Evolutionary conservation across 2,329 filamentous ascomycete genomes (phyloP), one percentile per base, ranked within the genome.

Genomic region (Cytospora piceae): DNA sequence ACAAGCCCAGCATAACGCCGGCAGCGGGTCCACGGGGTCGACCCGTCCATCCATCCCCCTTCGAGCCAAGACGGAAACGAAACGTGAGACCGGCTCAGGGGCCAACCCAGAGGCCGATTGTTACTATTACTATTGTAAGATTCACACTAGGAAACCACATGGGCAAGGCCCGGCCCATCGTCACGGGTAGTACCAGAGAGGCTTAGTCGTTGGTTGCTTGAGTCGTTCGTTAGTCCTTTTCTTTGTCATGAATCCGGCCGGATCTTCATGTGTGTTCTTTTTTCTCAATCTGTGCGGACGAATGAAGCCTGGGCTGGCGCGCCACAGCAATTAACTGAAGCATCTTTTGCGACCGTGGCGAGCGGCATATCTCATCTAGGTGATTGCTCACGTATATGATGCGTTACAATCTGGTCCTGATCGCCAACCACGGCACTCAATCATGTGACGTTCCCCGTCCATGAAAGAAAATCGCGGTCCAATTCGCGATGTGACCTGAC

Each of bases 61-160:
- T 53, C 15, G 31, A 61, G 58, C 58, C 46, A 49, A 24, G 46
- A 24, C 46, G 46, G 46, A 49, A 49, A 49, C 46, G 24, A 24
- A 49, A 49, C n/a, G 34, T 55, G 59, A 3, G 59, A 61, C 59
- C 59, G 51, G 49, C 22, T 55, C 59, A 56, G 53, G 59, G 59
- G 52, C 59, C 59, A 42, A 52, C 52, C 54, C 37, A 52, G 51
- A 55, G 20, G 52, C 22, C 60, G 29, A 56, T 34, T 49, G 52
- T 49, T 39, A 49, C 59, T 53, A 55, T 55, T 46, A 27, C 32
- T 37, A 42, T n/a, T 20, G 20, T n/a, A n/a, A n/a, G 6, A 46
- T 3, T n/a, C 17, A 12, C 37, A 39, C 14, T 39, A 20, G 37
- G 14, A 5, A n/a, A n/a, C 17, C 20, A 46, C 17, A n/a, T 46